Evolutionary conservation across 2,329 filamentous ascomycete genomes (phyloP).

Genomic region (Aspergillus thermomutatus): DNA sequence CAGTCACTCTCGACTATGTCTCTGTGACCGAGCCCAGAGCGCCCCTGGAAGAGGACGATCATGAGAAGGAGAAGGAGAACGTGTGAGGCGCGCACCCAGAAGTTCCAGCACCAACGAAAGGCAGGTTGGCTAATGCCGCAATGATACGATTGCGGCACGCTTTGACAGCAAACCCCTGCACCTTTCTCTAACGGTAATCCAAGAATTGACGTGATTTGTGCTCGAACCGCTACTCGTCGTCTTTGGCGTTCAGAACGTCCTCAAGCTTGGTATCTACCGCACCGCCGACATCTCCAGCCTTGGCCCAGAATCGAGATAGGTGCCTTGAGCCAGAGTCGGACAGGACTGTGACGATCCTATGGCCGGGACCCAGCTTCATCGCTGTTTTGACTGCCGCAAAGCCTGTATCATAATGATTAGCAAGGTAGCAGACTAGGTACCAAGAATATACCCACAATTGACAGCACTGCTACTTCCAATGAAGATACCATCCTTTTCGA

Average conservation of each 20-base stretch:
- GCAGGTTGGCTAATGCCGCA: too few relatives aligned
- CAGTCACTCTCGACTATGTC: neutral
- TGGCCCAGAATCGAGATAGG: conserved; percentile 51
- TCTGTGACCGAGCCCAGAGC: neutral
- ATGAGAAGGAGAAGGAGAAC: neutral
- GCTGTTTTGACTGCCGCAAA: conserved; percentile 48
- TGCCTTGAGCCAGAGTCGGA: conserved; percentile 51
- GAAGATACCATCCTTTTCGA: conserved; percentile 93
- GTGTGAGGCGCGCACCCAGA: neutral
- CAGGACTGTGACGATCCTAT: conserved; percentile 47
- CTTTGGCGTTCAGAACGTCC: conserved; percentile 42
- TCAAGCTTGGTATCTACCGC: conserved; percentile 44
- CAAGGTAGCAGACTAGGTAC: conserved; percentile 10
- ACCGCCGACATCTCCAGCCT: conserved; percentile 46
- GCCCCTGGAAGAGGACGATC: neutral
- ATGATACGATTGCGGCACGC: too few relatives aligned
- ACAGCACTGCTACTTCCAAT: conserved; percentile 94
- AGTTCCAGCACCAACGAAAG: neutral
- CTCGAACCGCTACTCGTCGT: conserved; percentile 22
- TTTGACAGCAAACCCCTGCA: neutral
- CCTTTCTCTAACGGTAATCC: neutral
- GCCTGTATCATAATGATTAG: conserved; percentile 30
- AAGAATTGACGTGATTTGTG: neutral
- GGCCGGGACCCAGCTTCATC: conserved; percentile 45
- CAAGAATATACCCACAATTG: conserved; percentile 62